Conservation (phyloP, 345 rosid genomes). For the Euphorbia tirucalli region DNA sequence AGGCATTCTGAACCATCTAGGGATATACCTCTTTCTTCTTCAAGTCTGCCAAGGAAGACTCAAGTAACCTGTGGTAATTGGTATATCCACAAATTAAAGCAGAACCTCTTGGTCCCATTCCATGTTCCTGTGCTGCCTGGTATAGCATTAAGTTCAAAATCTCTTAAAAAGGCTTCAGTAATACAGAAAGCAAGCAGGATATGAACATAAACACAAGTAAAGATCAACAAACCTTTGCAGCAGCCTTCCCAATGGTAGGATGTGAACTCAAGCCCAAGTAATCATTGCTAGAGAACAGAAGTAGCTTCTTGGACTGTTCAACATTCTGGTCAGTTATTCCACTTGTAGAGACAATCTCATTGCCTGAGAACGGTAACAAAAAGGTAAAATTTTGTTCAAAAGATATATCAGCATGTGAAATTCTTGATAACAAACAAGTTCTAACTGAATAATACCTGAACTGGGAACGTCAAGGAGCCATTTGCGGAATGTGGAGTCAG, state of each 20-base stretch:
- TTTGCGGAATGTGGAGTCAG: constrained; percentile 54
- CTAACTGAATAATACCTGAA: constrained; percentile 43
- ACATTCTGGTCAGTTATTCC: constrained; percentile 24
- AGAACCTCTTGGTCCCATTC: constrained; percentile 99
- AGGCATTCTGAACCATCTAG: not conserved
- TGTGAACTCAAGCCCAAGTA: constrained; percentile 92
- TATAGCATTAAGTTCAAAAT: constrained; percentile 10
- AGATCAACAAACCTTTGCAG: constrained; percentile 50
- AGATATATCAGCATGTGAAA: not conserved
- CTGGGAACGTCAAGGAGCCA: constrained; percentile 88
- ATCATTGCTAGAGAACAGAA: constrained; percentile 93
- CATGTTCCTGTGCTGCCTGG: constrained; percentile 80
- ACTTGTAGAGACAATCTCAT: constrained; percentile 41
- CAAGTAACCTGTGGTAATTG: constrained; percentile 73
- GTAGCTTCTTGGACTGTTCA: constrained; percentile 54
- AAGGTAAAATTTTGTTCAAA: not conserved
- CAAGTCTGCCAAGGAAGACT: constrained; percentile 77
- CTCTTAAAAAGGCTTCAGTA: not conserved
- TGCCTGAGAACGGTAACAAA: constrained; percentile 41
- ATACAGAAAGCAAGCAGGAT: not conserved
- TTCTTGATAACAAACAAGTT: not conserved
- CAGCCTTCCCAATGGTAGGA: constrained; percentile 75
- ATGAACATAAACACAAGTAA: not conserved
- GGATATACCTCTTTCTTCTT: constrained; percentile 80
- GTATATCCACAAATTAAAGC: constrained; percentile 93